A percentile compares a stretch with the other conserved stretches of the same genome.
phyloP scores from a whole-genome alignment of 306 rosid species.

The Prunus kanzakura region DNA sequence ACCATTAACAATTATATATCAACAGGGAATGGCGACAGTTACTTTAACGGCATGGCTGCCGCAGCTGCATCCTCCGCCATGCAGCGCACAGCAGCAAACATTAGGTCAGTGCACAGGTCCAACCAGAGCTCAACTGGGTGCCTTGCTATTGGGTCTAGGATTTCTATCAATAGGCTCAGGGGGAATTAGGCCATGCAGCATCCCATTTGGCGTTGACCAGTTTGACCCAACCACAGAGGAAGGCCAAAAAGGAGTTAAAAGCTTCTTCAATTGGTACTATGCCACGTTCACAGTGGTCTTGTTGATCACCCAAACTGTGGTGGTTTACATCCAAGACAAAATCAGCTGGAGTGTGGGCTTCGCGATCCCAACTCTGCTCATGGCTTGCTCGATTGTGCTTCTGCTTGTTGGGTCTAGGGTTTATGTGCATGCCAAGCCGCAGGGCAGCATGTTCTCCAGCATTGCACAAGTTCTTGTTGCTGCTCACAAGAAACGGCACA shows the following conservation, averaged over 20 bases:
- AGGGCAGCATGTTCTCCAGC: constrained; percentile 55
- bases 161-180: constrained; percentile 53
- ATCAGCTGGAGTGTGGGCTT: constrained; percentile 75
- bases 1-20: neutral
- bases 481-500: constrained; percentile 53
- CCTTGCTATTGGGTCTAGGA: constrained; percentile 40
- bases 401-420: constrained; percentile 45
- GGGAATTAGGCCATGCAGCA: constrained; percentile 72
- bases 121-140: constrained; percentile 21
- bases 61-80: constrained; percentile 56
- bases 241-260: constrained; percentile 54
- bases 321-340: constrained; percentile 66
- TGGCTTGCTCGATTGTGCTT: constrained; percentile 47
- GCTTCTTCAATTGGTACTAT: constrained; percentile 77
- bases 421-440: constrained; percentile 46
- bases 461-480: constrained; percentile 48
- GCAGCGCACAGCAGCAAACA: constrained; percentile 25
- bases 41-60: constrained; percentile 68
- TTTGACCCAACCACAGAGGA: constrained; percentile 52
- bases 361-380: constrained; percentile 50
- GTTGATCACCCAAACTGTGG: constrained; percentile 39
- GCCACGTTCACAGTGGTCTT: constrained; percentile 36
- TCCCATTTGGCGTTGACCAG: constrained; percentile 77
- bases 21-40: constrained; percentile 67
- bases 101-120: constrained; percentile 44